Evolutionary conservation across 345 rosid genomes (phyloP).

Genomic region (Arabis hirsuta): DNA sequence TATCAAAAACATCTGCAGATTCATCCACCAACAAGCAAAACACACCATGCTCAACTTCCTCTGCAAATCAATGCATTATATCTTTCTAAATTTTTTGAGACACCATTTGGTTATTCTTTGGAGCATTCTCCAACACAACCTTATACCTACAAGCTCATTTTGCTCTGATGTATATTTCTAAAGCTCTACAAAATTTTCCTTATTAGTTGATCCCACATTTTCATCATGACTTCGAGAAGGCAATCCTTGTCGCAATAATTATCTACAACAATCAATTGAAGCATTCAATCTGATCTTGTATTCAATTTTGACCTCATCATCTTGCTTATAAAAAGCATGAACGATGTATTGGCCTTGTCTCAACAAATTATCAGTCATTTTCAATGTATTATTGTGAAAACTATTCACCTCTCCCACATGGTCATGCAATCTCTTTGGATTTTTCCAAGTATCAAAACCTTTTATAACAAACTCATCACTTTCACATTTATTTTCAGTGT

Average conservation of each 20-base stretch:
- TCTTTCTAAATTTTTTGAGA: not conserved
- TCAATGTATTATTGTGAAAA: not conserved
- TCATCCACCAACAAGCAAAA: conserved; percentile 2
- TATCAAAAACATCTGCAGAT: not conserved
- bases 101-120: not conserved
- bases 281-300: not conserved
- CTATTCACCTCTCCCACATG: not conserved
- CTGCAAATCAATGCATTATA: not conserved
- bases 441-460: not conserved
- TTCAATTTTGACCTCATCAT: not conserved
- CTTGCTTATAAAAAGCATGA: not conserved
- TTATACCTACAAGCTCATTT: not conserved
- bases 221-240: not conserved
- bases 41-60: not conserved
- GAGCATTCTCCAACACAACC: not conserved
- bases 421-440: fast-evolving
- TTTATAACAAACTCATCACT: too few relatives aligned
- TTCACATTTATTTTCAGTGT: not conserved
- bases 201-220: not conserved
- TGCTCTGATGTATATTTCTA: not conserved
- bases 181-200: not conserved
- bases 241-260: not conserved
- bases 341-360: not conserved
- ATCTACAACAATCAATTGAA: not conserved
- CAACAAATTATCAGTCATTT: not conserved